Conservation (phyloP, 257 asterid genomes). For the Catharanthus roseus region DNA sequence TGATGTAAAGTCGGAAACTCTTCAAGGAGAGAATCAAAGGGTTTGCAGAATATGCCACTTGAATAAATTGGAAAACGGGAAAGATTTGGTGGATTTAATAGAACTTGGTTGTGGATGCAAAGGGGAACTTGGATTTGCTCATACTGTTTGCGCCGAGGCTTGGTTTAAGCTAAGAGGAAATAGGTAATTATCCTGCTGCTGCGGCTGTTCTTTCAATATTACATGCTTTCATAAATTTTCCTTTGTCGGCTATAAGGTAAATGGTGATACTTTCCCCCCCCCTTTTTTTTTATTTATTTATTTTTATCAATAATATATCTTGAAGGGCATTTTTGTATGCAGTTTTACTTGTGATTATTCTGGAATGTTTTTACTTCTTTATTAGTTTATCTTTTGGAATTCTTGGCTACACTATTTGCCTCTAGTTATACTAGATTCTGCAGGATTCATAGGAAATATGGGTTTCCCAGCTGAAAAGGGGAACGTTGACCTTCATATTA, state of each 20-base stretch:
- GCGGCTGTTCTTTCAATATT: background rate
- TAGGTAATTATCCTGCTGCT: constrained; percentile 34
- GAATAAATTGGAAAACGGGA: constrained; percentile 47
- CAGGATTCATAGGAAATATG: background rate
- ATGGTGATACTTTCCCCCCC: no score
- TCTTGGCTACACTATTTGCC: background rate
- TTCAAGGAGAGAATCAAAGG: constrained; percentile 32
- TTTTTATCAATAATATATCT: no score
- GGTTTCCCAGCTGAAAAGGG: background rate
- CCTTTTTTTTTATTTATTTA: no score
- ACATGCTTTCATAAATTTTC: background rate
- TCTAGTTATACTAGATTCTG: background rate
- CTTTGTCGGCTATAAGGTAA: background rate
- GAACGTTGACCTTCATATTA: background rate
- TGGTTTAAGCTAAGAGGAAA: constrained; percentile 73
- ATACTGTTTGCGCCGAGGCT: constrained; percentile 62
- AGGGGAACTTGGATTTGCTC: constrained; percentile 84
- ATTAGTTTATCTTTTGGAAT: background rate
- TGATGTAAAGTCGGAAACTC: constrained; percentile 26
- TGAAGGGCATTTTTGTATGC: no score
- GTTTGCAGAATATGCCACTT: constrained; percentile 75
- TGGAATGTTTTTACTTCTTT: background rate
- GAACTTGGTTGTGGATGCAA: constrained; percentile 91
- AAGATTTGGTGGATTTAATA: constrained; percentile 38
- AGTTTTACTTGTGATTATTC: background rate